Percentiles rank a stretch among this genome's conserved stretches.
Evolutionary conservation across 163 green algal genomes (phyloP).

Genomic region (Trebouxia gelatinosa): DNA sequence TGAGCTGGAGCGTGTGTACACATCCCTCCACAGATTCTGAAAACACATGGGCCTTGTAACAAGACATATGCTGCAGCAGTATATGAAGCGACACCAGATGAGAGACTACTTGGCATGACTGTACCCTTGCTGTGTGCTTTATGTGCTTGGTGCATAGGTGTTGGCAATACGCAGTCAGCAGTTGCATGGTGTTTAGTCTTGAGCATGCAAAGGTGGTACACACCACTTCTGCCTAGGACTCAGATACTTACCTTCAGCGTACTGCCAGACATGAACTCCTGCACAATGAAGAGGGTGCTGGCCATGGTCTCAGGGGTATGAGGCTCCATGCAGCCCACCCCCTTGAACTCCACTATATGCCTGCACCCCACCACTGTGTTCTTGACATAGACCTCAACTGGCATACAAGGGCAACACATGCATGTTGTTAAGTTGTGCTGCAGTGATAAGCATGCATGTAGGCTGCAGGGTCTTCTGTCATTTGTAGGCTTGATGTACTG

Average conservation of each 20-base stretch:
- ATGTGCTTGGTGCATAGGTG: neutral
- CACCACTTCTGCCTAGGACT: too few species aligned
- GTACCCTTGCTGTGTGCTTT: too few species aligned
- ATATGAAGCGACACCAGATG: neutral
- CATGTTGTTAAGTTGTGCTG: too few species aligned
- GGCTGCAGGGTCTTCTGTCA: too few species aligned
- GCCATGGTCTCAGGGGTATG: slow-evolving; percentile 28
- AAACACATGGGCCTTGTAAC: too few species aligned
- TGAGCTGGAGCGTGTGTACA: too few species aligned
- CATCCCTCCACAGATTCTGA: too few species aligned
- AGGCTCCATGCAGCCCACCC: slow-evolving; percentile 30
- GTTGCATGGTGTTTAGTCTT: neutral
- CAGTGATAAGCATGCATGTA: too few species aligned
- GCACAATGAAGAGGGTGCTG: slow-evolving; percentile 31
- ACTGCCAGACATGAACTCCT: slow-evolving; percentile 44
- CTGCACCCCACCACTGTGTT: neutral
- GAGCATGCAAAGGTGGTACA: neutral
- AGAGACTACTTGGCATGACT: neutral
- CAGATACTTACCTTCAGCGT: slow-evolving; percentile 36
- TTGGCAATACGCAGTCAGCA: neutral
- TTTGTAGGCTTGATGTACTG: too few species aligned
- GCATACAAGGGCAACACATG: too few species aligned
- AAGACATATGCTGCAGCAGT: neutral
- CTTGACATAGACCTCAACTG: too few species aligned
- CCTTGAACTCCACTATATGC: slow-evolving; percentile 47